phyloP scores from a whole-genome alignment of 495 filamentous ascomycete species.

The Aspergillus avenaceus region DNA sequence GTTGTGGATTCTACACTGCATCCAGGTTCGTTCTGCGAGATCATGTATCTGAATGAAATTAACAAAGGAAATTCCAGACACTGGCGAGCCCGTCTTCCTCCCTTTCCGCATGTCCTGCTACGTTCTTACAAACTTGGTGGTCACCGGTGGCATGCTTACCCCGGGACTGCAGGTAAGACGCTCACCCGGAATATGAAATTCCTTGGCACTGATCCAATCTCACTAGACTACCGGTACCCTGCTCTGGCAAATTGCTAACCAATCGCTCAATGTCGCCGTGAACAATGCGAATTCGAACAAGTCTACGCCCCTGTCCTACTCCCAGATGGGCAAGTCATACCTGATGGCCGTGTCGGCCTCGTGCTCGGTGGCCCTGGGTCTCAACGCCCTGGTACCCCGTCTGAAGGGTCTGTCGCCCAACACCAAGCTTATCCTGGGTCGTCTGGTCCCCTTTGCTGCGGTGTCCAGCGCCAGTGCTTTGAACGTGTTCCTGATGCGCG shows the following conservation, averaged over 20 bases:
- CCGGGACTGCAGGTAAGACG: slow-evolving; percentile 50
- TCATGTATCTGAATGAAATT: not conserved
- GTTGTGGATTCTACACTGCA: slow-evolving; percentile 93
- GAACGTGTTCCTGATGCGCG: slow-evolving; percentile 97
- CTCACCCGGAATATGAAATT: not conserved
- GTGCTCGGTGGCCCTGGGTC: slow-evolving; percentile 88
- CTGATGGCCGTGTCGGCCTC: slow-evolving; percentile 86
- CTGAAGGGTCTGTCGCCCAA: slow-evolving; percentile 70
- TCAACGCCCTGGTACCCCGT: slow-evolving; percentile 84
- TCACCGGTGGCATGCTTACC: slow-evolving; percentile 97
- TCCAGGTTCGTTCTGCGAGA: slow-evolving; percentile 47
- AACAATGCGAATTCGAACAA: slow-evolving; percentile 98
- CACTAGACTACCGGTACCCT: slow-evolving; percentile 77
- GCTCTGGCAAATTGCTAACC: slow-evolving; percentile 93
- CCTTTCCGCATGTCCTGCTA: slow-evolving; percentile 98
- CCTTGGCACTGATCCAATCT: not conserved
- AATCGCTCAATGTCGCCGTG: slow-evolving; percentile 96
- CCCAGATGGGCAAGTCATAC: slow-evolving; percentile 84
- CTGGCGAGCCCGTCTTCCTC: slow-evolving; percentile 83
- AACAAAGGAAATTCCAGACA: slow-evolving; percentile 56
- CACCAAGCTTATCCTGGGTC: slow-evolving; percentile 66
- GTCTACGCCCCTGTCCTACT: slow-evolving; percentile 74
- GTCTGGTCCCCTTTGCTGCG: slow-evolving; percentile 92
- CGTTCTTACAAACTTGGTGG: slow-evolving; percentile 86
- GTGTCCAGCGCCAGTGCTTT: slow-evolving; percentile 85